Percentiles rank a stretch among this genome's conserved stretches.
These are phyloP conservation scores for Fusarium clavum DNA, from an alignment of 2,329 filamentous ascomycete genomes.

Conservation along the genomic window DNA sequence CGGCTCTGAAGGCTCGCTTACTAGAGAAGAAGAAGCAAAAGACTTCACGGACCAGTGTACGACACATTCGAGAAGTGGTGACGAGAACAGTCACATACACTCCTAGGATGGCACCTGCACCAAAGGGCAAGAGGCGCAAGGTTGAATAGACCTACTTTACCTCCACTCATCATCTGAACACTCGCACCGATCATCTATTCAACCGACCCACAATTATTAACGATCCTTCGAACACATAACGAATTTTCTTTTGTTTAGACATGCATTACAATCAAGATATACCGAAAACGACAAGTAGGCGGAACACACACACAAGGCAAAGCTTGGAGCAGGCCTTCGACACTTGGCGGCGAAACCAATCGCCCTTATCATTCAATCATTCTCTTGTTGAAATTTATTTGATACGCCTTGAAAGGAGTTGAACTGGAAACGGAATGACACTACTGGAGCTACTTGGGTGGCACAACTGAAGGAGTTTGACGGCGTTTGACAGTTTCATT, in stretches of 20 bases:
- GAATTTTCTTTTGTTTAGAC: conserved; percentile 47
- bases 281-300: conserved; percentile 38
- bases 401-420: conserved; percentile 36
- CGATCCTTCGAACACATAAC: conserved; percentile 41
- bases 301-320: conserved; percentile 16
- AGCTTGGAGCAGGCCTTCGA: conserved; percentile 30
- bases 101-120: conserved; percentile 85
- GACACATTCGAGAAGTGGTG: conserved; percentile 87
- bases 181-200: conserved; percentile 12
- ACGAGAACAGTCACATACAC: conserved; percentile 96
- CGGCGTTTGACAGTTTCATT: conserved; percentile 43
- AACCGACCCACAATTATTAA: conserved; percentile 24
- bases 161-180: conserved; percentile 12
- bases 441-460: conserved; percentile 38
- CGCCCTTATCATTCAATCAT: conserved; percentile 31
- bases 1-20: conserved; percentile 74
- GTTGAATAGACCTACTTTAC: conserved; percentile 53
- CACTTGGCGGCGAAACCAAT: conserved; percentile 17
- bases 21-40: conserved; percentile 70
- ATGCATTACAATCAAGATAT: conserved; percentile 37
- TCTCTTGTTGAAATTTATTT: conserved; percentile 28
- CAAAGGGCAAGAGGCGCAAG: conserved; percentile 92
- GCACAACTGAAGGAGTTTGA: conserved; percentile 45
- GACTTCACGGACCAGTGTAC: conserved; percentile 69
- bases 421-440: conserved; percentile 30